A percentile compares a stretch with the other conserved stretches of the same genome.
Evolutionary conservation across 768 basidiomycete species (phyloP).

Genomic region (Sistotremastrum niveocremeum): DNA sequence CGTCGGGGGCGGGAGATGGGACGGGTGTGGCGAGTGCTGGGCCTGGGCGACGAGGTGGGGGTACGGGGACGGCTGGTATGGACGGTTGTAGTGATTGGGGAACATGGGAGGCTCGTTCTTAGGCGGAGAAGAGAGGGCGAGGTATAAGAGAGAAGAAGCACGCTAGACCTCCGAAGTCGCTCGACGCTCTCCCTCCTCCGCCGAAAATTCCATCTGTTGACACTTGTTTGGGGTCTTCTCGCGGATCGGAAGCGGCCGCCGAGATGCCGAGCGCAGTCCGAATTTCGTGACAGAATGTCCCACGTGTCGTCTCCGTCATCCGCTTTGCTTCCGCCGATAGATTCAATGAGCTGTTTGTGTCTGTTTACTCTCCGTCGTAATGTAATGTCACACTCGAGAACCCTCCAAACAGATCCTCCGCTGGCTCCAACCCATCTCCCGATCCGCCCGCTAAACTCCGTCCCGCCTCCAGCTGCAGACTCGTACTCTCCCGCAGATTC

Average conservation of each 20-base stretch:
- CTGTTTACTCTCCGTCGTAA: constrained; percentile 53
- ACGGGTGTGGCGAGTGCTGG: constrained; percentile 9
- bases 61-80: neutral
- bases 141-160: constrained; percentile 16
- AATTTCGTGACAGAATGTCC: no score
- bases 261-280: neutral
- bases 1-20: constrained; percentile 33
- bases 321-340: no score
- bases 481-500: constrained; percentile 77
- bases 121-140: constrained; percentile 17
- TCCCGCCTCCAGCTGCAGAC: constrained; percentile 66
- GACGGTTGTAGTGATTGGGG: neutral
- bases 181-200: neutral
- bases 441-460: constrained; percentile 14
- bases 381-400: constrained; percentile 78
- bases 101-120: no score
- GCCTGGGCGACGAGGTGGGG: constrained; percentile 6
- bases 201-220: neutral
- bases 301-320: no score
- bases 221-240: neutral
- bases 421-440: constrained; percentile 31
- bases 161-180: neutral
- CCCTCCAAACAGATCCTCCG: constrained; percentile 59
- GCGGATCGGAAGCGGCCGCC: neutral
- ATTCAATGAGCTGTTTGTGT: no score